Conservation (phyloP, 352 stramenopile genomes). For the Pythium guiyangense region DNA sequence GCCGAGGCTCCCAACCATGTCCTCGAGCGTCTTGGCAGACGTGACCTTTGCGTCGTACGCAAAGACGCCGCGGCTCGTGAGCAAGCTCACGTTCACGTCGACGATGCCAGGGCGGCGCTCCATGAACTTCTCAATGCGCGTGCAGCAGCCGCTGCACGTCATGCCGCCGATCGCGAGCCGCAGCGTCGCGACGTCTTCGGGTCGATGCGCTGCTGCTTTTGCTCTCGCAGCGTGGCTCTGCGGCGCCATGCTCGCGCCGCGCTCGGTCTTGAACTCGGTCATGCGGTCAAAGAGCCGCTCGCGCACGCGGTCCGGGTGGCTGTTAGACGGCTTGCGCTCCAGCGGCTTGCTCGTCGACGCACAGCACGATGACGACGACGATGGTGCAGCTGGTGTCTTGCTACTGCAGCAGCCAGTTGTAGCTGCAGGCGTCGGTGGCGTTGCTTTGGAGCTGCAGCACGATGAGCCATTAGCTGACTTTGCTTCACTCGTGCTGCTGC, state of each 20-base stretch:
- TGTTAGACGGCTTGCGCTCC: slow-evolving; percentile 5
- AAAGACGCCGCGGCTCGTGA: slow-evolving; percentile 53
- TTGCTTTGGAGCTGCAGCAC: no score
- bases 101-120: slow-evolving; percentile 43
- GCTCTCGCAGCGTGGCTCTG: not conserved
- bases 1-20: slow-evolving; percentile 53
- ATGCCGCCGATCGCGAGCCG: slow-evolving; percentile 73
- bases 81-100: slow-evolving; percentile 56
- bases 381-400: not conserved
- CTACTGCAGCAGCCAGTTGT: slow-evolving; percentile 1
- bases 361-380: slow-evolving; percentile 7
- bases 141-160: slow-evolving; percentile 86
- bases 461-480: no score
- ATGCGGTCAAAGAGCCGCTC: slow-evolving; percentile 36
- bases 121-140: slow-evolving; percentile 79
- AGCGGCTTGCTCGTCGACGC: slow-evolving; percentile 4
- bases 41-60: slow-evolving; percentile 38
- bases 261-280: slow-evolving; percentile 28
- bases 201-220: not conserved
- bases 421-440: no score
- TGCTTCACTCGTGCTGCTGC: no score
- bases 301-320: slow-evolving; percentile 11
- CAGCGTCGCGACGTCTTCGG: slow-evolving; percentile 17
- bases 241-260: slow-evolving; percentile 14
- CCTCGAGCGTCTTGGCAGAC: slow-evolving; percentile 56